Base-by-base conservation (phyloP, 192 early-diverging fungal genomes). In the Backusella liffmaniae region DNA sequence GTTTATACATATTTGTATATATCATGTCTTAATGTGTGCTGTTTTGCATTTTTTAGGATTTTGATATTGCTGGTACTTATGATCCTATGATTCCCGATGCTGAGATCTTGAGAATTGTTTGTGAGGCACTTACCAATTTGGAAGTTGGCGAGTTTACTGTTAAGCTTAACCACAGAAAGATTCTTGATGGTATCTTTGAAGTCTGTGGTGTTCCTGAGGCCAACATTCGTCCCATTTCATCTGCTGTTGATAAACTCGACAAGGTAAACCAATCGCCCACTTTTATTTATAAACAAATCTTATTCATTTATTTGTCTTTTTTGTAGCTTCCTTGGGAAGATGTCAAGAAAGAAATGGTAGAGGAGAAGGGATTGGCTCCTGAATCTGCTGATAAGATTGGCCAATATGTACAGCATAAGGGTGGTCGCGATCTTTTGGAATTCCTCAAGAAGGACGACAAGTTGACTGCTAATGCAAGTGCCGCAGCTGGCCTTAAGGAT, bases 221-320 rank as follows among this genome's bases (percentile, higher is more conserved):
- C 23, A 95, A 96, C 76, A 90, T 98, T 75, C 89, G 98, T 1
- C 79, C 94, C 3, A 98, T 99, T 29, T 98, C 96, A 21, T 98
- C 97, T 51, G 97, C 98, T 0, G 96, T 99, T 7, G 98, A 99
- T 82, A 99, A 99, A 86, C 88, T 99, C 13, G 98, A 99, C 85
- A 59, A 59, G 53, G 53, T 59, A 59, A 23, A 21, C 41, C 23
- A 34, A 44, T 37, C 1, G 5, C 6, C 36, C 36, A 6, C 32
- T 32, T 44, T 18, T 66, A 16, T 18, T 9, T 13, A 18, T 18
- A 32, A 32, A 32, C 32, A 32, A 32, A 3, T 32, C 32, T 16
- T 18, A 46, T 46, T 26, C 12, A 29, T 29, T 32, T 10, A 6
- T 15, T 32, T 36, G 34, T 56, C 5, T 1, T 35, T 30, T 9